A percentile compares a stretch with the other conserved stretches of the same genome.
These are phyloP conservation scores for Candida endomychidarum DNA, from an alignment of 805 yeast species.

Conservation along the genomic window DNA sequence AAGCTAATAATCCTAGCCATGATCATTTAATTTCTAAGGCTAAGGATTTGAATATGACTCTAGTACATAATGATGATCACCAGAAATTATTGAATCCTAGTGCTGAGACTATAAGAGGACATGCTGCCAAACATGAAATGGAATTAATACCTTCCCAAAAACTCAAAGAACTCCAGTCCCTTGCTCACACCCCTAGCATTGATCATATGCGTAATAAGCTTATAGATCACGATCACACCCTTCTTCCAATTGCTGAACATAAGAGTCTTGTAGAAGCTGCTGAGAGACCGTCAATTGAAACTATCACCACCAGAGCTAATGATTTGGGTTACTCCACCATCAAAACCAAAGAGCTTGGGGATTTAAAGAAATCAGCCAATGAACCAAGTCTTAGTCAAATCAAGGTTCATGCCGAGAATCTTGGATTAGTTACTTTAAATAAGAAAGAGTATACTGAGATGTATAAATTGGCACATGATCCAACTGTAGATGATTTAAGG, in stretches of 20 bases:
- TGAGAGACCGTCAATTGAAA: constrained; percentile 22
- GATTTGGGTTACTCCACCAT: constrained; percentile 17
- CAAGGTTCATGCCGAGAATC: constrained; percentile 34
- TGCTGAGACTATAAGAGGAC: constrained; percentile 11
- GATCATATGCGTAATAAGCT: constrained; percentile 14
- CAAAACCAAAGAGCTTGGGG: constrained; percentile 16
- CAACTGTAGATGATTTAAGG: constrained; percentile 24
- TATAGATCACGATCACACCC: constrained; percentile 10
- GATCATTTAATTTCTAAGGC: constrained; percentile 27
- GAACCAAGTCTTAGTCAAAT: constrained; percentile 36
- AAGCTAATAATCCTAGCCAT: constrained; percentile 23
- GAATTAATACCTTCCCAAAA: constrained; percentile 11
- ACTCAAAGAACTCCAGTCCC: constrained; percentile 15
- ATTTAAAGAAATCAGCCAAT: constrained; percentile 24
- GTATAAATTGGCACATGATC: constrained; percentile 28
- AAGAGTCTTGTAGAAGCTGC: constrained; percentile 13
- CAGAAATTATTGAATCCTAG: constrained; percentile 9
- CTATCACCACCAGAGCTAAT: constrained; percentile 16
- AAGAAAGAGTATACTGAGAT: constrained; percentile 34
- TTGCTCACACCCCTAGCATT: constrained; percentile 23
- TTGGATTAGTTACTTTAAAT: constrained; percentile 31
- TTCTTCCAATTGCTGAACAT: constrained; percentile 18
- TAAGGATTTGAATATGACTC: constrained; percentile 9
- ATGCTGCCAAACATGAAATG: constrained; percentile 12
- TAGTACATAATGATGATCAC: constrained; percentile 6